phyloP scores from a whole-genome alignment of 177 flowering plant genomes.

The Tripterygium wilfordii region DNA sequence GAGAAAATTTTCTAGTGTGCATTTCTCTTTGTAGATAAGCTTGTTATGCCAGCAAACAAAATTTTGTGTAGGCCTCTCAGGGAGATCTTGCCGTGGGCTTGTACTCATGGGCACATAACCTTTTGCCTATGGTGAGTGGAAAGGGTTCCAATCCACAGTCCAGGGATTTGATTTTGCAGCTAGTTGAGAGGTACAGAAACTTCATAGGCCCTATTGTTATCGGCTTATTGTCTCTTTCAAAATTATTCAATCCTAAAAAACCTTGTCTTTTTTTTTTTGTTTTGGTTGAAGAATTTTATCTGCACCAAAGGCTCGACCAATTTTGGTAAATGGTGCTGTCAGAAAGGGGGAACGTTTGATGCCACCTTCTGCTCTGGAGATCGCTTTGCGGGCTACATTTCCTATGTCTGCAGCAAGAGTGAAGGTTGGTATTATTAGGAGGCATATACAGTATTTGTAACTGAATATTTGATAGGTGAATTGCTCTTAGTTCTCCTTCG shows the following conservation, averaged over 20 bases:
- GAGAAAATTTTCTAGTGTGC: not conserved
- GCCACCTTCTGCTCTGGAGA: constrained; percentile 76
- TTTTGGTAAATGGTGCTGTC: constrained; percentile 75
- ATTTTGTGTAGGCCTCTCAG: constrained; percentile 42
- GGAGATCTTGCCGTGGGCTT: constrained; percentile 72
- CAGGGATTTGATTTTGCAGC: constrained; percentile 82
- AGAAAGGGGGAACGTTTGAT: constrained; percentile 89
- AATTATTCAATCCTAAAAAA: not conserved
- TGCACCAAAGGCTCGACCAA: constrained; percentile 71
- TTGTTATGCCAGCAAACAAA: not conserved
- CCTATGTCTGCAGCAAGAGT: constrained; percentile 74
- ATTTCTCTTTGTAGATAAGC: not conserved
- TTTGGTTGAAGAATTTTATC: constrained; percentile 58
- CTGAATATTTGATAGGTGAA: not conserved
- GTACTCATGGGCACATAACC: constrained; percentile 59
- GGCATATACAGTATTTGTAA: not conserved
- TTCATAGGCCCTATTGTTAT: not conserved
- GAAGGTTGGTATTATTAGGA: constrained; percentile 49
- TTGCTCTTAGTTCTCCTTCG: not conserved
- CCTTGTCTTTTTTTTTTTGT: no score
- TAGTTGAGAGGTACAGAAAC: constrained; percentile 65
- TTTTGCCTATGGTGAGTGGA: constrained; percentile 61
- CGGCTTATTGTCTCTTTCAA: not conserved
- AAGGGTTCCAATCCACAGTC: constrained; percentile 72
- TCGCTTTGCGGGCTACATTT: constrained; percentile 58